Evolutionary conservation across 2,329 filamentous ascomycete genomes (phyloP).

Genomic region (Pseudogymnoascus sp.): DNA sequence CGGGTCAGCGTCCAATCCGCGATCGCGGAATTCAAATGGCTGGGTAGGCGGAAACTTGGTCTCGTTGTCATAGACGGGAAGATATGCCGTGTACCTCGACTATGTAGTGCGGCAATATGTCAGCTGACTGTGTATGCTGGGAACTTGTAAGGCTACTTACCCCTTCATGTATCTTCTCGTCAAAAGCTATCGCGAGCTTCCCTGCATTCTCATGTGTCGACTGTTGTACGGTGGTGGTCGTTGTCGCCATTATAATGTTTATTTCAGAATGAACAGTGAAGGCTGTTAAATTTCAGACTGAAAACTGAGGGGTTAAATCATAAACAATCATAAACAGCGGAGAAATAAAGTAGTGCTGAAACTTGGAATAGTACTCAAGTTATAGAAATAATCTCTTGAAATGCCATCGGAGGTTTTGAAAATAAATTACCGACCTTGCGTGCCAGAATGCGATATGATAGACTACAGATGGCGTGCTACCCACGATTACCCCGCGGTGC

Average conservation of each 20-base stretch:
- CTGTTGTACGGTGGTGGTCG: not conserved
- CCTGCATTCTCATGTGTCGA: not conserved
- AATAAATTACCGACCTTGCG: not conserved
- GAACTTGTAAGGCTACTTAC: not conserved
- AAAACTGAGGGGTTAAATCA: not conserved
- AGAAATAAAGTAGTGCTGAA: not conserved
- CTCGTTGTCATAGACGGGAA: conserved; percentile 58
- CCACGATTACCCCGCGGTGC: not conserved
- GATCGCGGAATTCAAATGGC: conserved; percentile 62
- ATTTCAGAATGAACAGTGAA: not conserved
- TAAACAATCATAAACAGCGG: no score
- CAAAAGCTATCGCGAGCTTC: not conserved
- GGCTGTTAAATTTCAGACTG: not conserved
- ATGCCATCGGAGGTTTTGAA: not conserved
- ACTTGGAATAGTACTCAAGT: not conserved
- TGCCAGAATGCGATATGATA: not conserved
- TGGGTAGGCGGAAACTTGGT: conserved; percentile 55
- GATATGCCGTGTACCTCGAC: conserved; percentile 56
- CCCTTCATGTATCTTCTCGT: not conserved
- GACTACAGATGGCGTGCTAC: not conserved
- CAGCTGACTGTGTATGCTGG: not conserved
- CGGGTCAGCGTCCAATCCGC: conserved; percentile 63
- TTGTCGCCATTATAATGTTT: not conserved
- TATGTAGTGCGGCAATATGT: conserved; percentile 11
- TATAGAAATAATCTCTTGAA: not conserved